Base-by-base conservation (phyloP, 2,329 filamentous ascomycete genomes). In the Phyllachora maydis region DNA sequence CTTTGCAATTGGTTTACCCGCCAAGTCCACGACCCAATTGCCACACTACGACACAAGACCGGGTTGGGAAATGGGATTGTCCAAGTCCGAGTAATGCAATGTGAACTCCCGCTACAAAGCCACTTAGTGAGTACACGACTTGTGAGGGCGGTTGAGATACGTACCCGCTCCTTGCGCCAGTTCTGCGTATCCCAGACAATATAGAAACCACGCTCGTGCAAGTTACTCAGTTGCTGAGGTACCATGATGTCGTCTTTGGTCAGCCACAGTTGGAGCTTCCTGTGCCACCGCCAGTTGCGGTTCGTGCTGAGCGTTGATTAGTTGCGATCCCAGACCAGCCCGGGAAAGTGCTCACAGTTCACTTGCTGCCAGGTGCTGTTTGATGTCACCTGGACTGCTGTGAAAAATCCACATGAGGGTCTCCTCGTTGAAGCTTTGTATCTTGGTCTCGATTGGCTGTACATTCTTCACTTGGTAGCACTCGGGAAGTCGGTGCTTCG, bases 341-440 rank as follows among this genome's bases (percentile, higher is more conserved):
- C 15, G 11, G 11, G 15, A 21, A 21, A 13, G 10, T 7, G n/a
- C 63, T 45, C 46, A 72, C 65, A 74, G 49, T 39, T 73, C 65
- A 19, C 57, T 49, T 0, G 68, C 67, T 3, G 68, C 68, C 45
- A 69, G 48, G 22, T 67, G 59, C 38, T 74, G 68, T 40, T 69
- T 65, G 17, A 60, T 38, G 35, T 73, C 67, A 21, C 58, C 52
- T 6, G 68, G 64, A 29, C 63, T 69, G 43, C 62, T 69, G 42
- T 74, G 73, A 37, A 74, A 74, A 32, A 74, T 73, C 57, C 64
- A 71, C 42, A 74, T 65, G 22, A 74, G 46, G 0, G 68, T 71
- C 43, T 74, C 68, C 31, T 74, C 68, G 33, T 71, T 72, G 43
- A 74, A 72, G 31, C 59, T 70, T 19, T 53, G 52, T 23, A 73